phyloP scores from a whole-genome alignment of 768 basidiomycete species.

The Xanthoconium stramineum region DNA sequence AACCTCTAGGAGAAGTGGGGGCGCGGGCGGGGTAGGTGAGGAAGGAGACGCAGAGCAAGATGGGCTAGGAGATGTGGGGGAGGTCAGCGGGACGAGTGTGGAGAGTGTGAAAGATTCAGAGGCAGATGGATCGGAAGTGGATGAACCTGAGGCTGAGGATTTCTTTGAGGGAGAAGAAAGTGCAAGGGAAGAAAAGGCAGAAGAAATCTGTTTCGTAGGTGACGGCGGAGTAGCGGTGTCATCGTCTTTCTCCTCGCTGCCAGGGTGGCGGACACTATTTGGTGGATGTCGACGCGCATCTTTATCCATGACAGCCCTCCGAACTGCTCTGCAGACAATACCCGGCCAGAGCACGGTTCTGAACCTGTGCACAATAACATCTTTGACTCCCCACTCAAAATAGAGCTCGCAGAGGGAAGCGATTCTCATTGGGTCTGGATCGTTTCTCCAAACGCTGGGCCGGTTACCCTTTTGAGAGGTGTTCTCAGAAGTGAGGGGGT shows the following conservation, averaged over 20 bases:
- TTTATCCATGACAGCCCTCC: conserved; percentile 55
- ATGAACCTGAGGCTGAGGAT: background rate
- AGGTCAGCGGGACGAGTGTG: conserved; percentile 15
- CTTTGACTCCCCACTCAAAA: conserved; percentile 90
- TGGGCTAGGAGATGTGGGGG: background rate
- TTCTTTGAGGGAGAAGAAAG: conserved; percentile 19
- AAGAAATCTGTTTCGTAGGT: conserved; percentile 15
- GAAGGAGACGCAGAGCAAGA: background rate
- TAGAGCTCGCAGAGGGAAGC: conserved; percentile 81
- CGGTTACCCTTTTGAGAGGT: conserved; percentile 35
- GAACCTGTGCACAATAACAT: conserved; percentile 80
- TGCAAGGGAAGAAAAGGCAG: conserved; percentile 9
- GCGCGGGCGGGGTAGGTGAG: conserved; percentile 20
- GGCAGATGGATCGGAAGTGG: background rate
- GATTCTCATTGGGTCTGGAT: conserved; percentile 68
- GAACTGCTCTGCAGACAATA: conserved; percentile 64
- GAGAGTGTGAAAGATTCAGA: conserved; percentile 12
- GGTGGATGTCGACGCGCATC: conserved; percentile 30
- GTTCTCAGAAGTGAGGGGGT: conserved; percentile 72
- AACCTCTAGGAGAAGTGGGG: conserved; percentile 58
- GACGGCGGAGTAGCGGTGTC: conserved; percentile 1
- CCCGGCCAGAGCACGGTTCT: conserved; percentile 80
- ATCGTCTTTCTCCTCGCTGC: background rate
- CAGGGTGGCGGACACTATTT: background rate
- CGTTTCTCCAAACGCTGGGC: conserved; percentile 47